These are phyloP conservation scores for Phialemoniopsis sp. DNA, from an alignment of 2,329 filamentous ascomycete species.

Conservation along the genomic window DNA sequence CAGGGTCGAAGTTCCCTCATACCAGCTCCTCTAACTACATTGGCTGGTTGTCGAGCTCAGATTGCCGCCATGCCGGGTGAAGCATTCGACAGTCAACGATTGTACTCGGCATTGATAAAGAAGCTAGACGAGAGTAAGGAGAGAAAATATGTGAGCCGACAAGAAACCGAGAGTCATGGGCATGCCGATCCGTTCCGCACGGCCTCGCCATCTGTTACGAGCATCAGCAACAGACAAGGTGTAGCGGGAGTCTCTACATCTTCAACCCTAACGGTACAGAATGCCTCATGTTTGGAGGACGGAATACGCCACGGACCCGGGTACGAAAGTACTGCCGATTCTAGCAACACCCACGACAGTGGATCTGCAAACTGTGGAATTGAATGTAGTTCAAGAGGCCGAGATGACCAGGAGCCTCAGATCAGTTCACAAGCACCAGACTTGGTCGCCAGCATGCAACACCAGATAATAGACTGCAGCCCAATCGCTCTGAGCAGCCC, in stretches of 20 bases:
- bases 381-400: not conserved
- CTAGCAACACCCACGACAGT: not conserved
- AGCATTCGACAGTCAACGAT: slow-evolving; percentile 49
- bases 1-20: slow-evolving; percentile 17
- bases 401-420: slow-evolving; percentile 10
- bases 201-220: not conserved
- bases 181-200: too few relatives aligned
- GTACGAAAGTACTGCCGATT: not conserved
- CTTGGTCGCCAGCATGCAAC: too few relatives aligned
- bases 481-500: slow-evolving; percentile 53
- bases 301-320: not conserved
- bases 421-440: too few relatives aligned
- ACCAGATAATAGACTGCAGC: too few relatives aligned
- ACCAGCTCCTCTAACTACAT: slow-evolving; percentile 6
- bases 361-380: not conserved
- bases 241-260: not conserved
- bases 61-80: slow-evolving; percentile 12
- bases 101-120: slow-evolving; percentile 63
- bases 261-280: not conserved
- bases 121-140: slow-evolving; percentile 37
- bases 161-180: slow-evolving; percentile 5
- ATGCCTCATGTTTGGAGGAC: not conserved
- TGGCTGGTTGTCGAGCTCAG: slow-evolving; percentile 10
- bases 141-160: slow-evolving; percentile 8
- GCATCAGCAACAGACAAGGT: not conserved